Evolutionary conservation across 169 alveolate species (phyloP), one percentile per base, ranked within the genome.

Genomic region (Babesia ovis): DNA sequence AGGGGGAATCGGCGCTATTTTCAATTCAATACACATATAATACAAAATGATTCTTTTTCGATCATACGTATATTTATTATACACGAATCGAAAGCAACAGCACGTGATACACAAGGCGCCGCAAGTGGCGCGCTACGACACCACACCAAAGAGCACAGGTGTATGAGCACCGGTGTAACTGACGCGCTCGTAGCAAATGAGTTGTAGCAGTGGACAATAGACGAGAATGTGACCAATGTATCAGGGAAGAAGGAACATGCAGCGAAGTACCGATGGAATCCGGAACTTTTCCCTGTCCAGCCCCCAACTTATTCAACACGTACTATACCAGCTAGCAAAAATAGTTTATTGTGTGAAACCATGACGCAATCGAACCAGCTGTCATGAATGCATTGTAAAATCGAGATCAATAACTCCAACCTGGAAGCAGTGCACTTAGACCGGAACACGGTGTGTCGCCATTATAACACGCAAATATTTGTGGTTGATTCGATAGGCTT

Each of bases 111-210:
- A 64, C 74, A 48, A 25, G 41, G 48, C 53, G 42, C 62, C 32
- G 51, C 41, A 46, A 48, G 54, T 64, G 74, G 74, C 74, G 37
- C 74, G 48, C 54, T 39, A 4, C 57, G 29, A 20, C 70, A 60
- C 56, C 23, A 2, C 56, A 32, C 34, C 27, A 12, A 43, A 29
- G 70, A 60, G 70, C 56, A 60, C 70, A 22, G 0, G n/a, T 14
- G 14, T 39, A 39, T 39, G 46, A 39, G 42, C 22, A 3, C 48
- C 41, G 37, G 45, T 14, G 22, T 20, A 8, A 48, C 5, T 20
- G 27, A 18, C 56, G 27, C 56, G 46, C 14, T 14, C n/a, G 46
- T 39, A 39, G 14, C 14, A 14, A 39, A 39, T 39, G 46, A 9
- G 14, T 39, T 14, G 14, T 39, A 39, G 46, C 46, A 14, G 8